Base-by-base conservation (phyloP, 192 early-diverging fungal genomes). In the Lobosporangium transversale region DNA sequence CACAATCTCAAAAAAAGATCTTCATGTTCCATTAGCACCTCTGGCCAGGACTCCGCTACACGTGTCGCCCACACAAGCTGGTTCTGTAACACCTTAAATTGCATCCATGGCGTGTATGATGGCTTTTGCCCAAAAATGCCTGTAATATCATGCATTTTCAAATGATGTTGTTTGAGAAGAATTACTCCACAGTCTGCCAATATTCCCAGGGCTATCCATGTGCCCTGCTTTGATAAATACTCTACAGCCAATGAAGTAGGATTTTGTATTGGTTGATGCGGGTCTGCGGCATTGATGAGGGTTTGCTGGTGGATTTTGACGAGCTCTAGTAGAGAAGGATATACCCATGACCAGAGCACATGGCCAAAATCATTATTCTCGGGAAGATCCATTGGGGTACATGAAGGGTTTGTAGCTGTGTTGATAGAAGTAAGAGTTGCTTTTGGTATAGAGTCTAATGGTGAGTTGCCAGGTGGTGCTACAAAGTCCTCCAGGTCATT, bases 31-130 rank as follows among this genome's bases (percentile, higher is more conserved):
- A 50, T 12, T 9, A 76, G 36, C 20, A 53, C 36, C 30, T 40
- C 17, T 0, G 73, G 63, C 17, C 26, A 33, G 21, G 11, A 50
- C 24, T 62, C 58, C 2, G 53, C 40, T 12, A 67, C 12, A 1
- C 59, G 58, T 2, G 58, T 67, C 29, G 73, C 63, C 73, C 73
- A 76, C 1, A 45, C 32, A 11, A 67, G 37, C 44, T 66, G 49
- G 20, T 76, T 64, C 26, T 61, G 44, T 11, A 62, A 42, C 21
- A 55, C 40, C 47, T 29, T 40, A 29, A 47, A 42, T 17, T 62
- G 73, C 10, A 67, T 50, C 58, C 52, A 55, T 1, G 57, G 53
- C 47, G 40, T 62, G 23, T 48, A 21, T 53, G 55, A 76, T 0
- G 45, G 17, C 24, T 67, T 49, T 18, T 37, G 32, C 30, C 49